phyloP scores from a whole-genome alignment of 495 filamentous ascomycete species.

The Bacidia gigantensis region DNA sequence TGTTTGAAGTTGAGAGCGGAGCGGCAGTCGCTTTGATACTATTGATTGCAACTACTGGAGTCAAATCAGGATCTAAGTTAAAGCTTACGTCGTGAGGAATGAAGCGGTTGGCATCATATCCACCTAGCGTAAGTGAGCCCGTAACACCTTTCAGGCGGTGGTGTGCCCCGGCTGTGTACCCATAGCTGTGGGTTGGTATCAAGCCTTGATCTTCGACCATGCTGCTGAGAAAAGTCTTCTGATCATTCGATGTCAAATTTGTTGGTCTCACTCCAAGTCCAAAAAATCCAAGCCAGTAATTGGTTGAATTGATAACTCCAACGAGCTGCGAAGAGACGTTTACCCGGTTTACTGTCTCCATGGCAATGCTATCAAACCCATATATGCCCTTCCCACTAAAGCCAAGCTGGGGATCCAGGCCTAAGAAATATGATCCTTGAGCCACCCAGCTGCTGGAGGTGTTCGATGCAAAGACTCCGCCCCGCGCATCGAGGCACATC shows the following conservation, averaged over 20 bases:
- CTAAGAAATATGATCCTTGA: constrained; percentile 41
- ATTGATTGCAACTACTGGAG: constrained; percentile 40
- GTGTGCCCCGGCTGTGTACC: constrained; percentile 53
- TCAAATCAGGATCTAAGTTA: constrained; percentile 32
- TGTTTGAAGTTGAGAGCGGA: constrained; percentile 20
- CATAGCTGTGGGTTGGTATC: constrained; percentile 50
- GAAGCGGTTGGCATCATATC: constrained; percentile 48
- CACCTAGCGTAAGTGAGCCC: constrained; percentile 47
- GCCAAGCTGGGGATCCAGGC: constrained; percentile 36
- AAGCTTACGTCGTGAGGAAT: constrained; percentile 40
- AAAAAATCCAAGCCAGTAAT: constrained; percentile 43
- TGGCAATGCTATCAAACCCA: constrained; percentile 42
- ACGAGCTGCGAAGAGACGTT: constrained; percentile 35
- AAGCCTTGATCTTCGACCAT: constrained; percentile 35
- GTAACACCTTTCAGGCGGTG: constrained; percentile 42
- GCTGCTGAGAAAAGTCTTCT: constrained; percentile 9
- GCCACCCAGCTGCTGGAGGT: constrained; percentile 41
- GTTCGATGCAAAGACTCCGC: constrained; percentile 36
- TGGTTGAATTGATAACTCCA: constrained; percentile 40
- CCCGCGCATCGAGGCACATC: constrained; percentile 28
- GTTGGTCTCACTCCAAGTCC: constrained; percentile 31
- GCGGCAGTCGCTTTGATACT: constrained; percentile 39
- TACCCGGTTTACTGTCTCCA: constrained; percentile 27
- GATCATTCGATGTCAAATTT: constrained; percentile 9
- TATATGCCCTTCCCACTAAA: constrained; percentile 41